Evolutionary conservation across 768 basidiomycete species (phyloP).

Genomic region (Lyophyllum shimeji): DNA sequence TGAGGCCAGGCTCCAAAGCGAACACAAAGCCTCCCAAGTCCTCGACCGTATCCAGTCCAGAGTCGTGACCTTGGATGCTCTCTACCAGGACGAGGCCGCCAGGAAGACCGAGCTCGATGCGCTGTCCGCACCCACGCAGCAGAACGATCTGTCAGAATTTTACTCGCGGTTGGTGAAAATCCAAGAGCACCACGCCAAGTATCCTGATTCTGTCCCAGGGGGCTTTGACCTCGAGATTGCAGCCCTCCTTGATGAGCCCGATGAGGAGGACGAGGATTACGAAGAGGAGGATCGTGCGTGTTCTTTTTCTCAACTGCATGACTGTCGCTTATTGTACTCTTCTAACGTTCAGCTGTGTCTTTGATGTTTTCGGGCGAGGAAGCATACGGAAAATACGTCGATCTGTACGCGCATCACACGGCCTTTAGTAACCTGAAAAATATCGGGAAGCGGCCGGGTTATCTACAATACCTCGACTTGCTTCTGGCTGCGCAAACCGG

Average conservation of each 20-base stretch:
- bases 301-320: slow-evolving; percentile 1
- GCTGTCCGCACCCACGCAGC: slow-evolving; percentile 57
- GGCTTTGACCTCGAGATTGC: slow-evolving; percentile 84
- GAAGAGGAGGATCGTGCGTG: slow-evolving; percentile 88
- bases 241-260: slow-evolving; percentile 74
- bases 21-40: slow-evolving; percentile 91
- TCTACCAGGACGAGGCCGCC: slow-evolving; percentile 77
- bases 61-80: slow-evolving; percentile 58
- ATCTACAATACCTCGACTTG: slow-evolving; percentile 91
- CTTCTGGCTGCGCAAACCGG: slow-evolving; percentile 66
- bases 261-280: slow-evolving; percentile 72
- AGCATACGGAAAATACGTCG: slow-evolving; percentile 90
- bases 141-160: slow-evolving; percentile 87
- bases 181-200: slow-evolving; percentile 94
- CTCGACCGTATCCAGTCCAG: slow-evolving; percentile 80
- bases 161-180: slow-evolving; percentile 95
- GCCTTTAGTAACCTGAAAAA: slow-evolving; percentile 89
- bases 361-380: slow-evolving; percentile 96
- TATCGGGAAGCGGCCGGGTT: slow-evolving; percentile 79
- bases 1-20: slow-evolving; percentile 66
- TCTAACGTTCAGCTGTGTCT: slow-evolving; percentile 66
- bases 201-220: slow-evolving; percentile 85
- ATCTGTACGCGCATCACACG: slow-evolving; percentile 86
- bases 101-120: slow-evolving; percentile 66
- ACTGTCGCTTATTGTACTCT: slow-evolving; percentile 6